Evolutionary conservation across 2,329 filamentous ascomycete species (phyloP), one percentile per base, ranked within the genome.

Genomic region (Fusarium veterinarium): DNA sequence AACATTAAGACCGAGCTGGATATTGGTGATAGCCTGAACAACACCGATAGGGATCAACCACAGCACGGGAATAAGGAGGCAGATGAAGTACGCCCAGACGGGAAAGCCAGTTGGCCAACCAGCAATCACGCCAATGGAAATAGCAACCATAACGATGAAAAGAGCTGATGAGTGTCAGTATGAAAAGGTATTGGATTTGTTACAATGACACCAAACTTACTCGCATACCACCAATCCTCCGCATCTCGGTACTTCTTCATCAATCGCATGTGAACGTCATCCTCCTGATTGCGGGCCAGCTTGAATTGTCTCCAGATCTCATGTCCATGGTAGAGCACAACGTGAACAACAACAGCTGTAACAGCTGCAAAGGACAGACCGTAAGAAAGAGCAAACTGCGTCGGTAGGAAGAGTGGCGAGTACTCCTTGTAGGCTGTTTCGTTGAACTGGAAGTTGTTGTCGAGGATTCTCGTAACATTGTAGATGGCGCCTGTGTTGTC

Each of bases 341-440:
- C 87, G 64, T 90, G 88, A 12, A 89, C 84, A 45, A 90, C 80
- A 63, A 90, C 89, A 14, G 90, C 88, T 0, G 89, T 86, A 33
- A 92, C 86, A 28, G 90, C 89, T n/a, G 91, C 91, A 76, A 93
- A 93, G 0, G 89, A 89, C 16, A 92, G 82, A 3, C 90, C 91
- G 74, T 93, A 90, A 12, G 84, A 82, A 41, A 90, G 79, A 5
- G 87, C 86, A 67, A 89, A 93, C 67, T 91, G 90, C 0, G 90
- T 87, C 5, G 89, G 86, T 25, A 93, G 83, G 76, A 88, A 92
- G 8, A 92, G 84, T 3, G 91, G 91, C 25, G 91, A 92, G 79
- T 93, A 92, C 28, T 83, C 82, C 69, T 86, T 83, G 79, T 93
- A 93, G 19, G 88, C 88, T 6, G 84, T 85, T 74, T 87, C 85